Conservation (phyloP, 108 stramenopile genomes). For the Tribonema minus region DNA sequence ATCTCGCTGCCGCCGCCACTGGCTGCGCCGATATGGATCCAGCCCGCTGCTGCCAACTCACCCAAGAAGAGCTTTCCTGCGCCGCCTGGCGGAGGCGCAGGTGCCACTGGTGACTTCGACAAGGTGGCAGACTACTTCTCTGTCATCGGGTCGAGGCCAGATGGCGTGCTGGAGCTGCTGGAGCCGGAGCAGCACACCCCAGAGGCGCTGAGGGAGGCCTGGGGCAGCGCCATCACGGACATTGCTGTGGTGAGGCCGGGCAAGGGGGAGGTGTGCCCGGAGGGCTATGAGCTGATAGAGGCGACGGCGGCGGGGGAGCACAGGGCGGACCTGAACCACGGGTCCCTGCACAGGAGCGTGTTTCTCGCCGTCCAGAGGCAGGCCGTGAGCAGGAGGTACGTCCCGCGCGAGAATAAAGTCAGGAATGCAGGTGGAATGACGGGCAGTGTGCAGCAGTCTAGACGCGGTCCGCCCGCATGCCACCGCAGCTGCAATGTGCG, state of each 20-base stretch:
- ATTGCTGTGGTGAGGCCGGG: constrained; percentile 33
- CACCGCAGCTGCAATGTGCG: too few relatives aligned
- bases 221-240: constrained; percentile 42
- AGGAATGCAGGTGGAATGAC: not conserved
- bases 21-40: too few relatives aligned
- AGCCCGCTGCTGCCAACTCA: too few relatives aligned
- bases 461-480: too few relatives aligned
- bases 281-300: constrained; percentile 43
- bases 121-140: constrained; percentile 37
- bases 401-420: not conserved
- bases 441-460: too few relatives aligned
- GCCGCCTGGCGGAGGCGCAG: not conserved
- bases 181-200: constrained; percentile 41
- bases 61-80: not conserved
- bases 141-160: constrained; percentile 22
- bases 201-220: constrained; percentile 21
- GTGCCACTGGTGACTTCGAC: not conserved
- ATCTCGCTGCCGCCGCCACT: not conserved
- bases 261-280: constrained; percentile 29
- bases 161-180: constrained; percentile 30
- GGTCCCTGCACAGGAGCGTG: constrained; percentile 9
- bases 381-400: constrained; percentile 1
- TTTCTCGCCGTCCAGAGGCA: constrained; percentile 28
- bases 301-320: constrained; percentile 17
- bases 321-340: constrained; percentile 40